phyloP scores from a whole-genome alignment of 2,329 filamentous ascomycete species.

The Paraphoma sp. region DNA sequence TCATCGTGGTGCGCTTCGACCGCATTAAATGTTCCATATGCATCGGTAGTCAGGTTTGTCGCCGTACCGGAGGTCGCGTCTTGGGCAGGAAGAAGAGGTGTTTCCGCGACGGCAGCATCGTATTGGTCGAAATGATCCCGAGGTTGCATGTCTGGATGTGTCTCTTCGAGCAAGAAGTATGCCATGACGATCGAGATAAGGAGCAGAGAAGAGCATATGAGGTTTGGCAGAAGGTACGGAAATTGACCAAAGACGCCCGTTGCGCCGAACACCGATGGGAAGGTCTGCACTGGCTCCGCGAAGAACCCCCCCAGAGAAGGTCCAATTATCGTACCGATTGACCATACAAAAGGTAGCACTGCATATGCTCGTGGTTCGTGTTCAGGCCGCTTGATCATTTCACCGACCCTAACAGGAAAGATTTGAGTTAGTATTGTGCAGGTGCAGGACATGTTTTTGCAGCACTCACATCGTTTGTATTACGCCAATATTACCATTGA shows the following conservation, averaged over 20 bases:
- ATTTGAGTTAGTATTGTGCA: too few relatives aligned
- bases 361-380: conserved; percentile 88
- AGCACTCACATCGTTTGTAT: conserved; percentile 67
- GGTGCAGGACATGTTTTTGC: conserved; percentile 52
- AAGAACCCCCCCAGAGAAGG: conserved; percentile 86
- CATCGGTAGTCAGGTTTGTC: conserved; percentile 77
- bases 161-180: conserved; percentile 85
- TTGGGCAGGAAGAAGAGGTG: conserved; percentile 76
- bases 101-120: conserved; percentile 62
- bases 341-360: conserved; percentile 95
- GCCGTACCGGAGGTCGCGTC: conserved; percentile 75
- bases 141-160: conserved; percentile 81
- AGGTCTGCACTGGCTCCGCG: conserved; percentile 77
- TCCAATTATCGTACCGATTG: conserved; percentile 86
- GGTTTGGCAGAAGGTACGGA: conserved; percentile 88
- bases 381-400: conserved; percentile 81
- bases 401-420: conserved; percentile 89
- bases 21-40: conserved; percentile 75
- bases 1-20: conserved; percentile 62
- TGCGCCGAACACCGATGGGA: conserved; percentile 72
- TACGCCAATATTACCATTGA: conserved; percentile 91
- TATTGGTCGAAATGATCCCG: conserved; percentile 50
- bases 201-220: conserved; percentile 80
- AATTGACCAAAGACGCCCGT: conserved; percentile 76
- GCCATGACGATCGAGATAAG: conserved; percentile 79